Base-by-base conservation (phyloP, 1,284 basidiomycete genomes). In the Ustilago trichophora region DNA sequence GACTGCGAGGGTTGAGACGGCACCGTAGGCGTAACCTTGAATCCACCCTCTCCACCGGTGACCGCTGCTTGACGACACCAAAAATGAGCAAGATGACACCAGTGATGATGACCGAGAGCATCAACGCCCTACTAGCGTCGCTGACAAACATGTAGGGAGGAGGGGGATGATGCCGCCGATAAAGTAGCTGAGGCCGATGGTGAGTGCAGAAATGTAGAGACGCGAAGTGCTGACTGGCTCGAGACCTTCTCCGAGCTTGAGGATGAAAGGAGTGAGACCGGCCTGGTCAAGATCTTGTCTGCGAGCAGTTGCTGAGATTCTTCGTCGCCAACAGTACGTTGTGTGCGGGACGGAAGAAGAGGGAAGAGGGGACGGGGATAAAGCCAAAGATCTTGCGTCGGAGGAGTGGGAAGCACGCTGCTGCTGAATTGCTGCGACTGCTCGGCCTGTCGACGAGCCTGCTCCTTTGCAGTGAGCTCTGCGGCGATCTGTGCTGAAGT, bases 1-100 rank as follows among this genome's bases (percentile, higher is more conserved):
- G 3, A 98, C 94, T 34, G 91, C 83, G 48, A 95, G 84, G n/a
- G 92, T 98, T 72, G 88, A 90, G 19, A 92, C 78, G 2, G 92
- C 91, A n/a, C 93, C 93, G 86, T 90, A 92, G 9, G 91, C 80
- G 77, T 87, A 69, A 8, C 73, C 47, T 64, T 66, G 13, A 63
- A 34, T 4, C 67, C 65, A 31, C 49, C 59, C 32, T 51, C 47
- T n/a, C 74, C 76, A 19, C 76, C 76, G 3, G 76, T 76, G 9
- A 64, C 53, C 3, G 21, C 49, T 76, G 74, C 57, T 78, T 78
- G 33, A 72, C 71, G 15, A 75, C 65, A 44, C 76, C 76, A 59
- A 77, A 77, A 34, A 72, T 26, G 41, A 78, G 48, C 26, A 78
- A 62, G 29, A 76, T 69, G 24, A 75, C 34, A 25, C 69, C 76